Evolutionary conservation across 106 monocot genomes (phyloP), one percentile per base, ranked within the genome.

Genomic region (Posidonia australis): DNA sequence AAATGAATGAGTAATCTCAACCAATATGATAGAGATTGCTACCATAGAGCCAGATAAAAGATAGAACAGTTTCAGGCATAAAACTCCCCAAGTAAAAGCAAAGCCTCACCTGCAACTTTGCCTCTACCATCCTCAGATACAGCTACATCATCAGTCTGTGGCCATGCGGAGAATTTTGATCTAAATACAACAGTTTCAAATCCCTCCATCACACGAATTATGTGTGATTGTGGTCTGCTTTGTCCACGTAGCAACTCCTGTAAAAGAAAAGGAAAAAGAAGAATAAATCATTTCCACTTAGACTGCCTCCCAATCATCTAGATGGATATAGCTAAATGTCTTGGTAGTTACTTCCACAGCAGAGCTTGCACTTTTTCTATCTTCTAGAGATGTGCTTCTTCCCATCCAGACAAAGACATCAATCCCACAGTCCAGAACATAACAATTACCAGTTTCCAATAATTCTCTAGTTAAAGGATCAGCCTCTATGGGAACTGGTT

Each of bases 371-470:
- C 47, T 80, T 83, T 90, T 98, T 56, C 96, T 87, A 21, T 83
- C 90, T 57, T 87, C 82, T 44, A 98, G 82, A 63, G 83, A 81
- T 19, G 96, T 85, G 47, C 60, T 83, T 81, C 90, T 80, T 13
- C 96, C 96, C 78, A 81, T 85, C 96, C 96, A 98, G 18, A 98
- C 83, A 65, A 83, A 91, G 53, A 90, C 64, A 73, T 98, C 87
- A 72, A 53, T 46, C 10, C 90, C 82, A 72, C 96, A 98, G 75
- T 98, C 96, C 20, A 98, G 76, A 45, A 98, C 44, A 69, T 81
- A 98, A 45, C 96, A 98, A 53, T 83, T 98, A 32, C 75, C 84
- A 52, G 96, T 85, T n/a, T 79, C 75, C 51, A 98, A 65, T 51
- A 87, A 68, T 51, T 84, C 82, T 74, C 80, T 84, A 67, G 74